Conservation (phyloP, 2,329 filamentous ascomycete genomes). For the Colletotrichum acutatum region DNA sequence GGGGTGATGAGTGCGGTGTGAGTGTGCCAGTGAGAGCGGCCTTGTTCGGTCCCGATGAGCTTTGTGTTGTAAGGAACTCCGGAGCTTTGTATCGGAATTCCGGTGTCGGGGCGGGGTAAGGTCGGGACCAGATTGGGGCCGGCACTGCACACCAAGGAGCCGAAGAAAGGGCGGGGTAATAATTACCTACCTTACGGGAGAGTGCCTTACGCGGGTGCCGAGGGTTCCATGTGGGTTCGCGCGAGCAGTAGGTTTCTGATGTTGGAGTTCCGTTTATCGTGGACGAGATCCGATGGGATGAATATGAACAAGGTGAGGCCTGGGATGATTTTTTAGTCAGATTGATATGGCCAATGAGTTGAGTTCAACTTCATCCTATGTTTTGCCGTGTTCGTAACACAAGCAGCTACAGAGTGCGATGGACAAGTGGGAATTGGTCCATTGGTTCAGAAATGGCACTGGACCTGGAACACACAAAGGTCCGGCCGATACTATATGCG, state of each 20-base stretch:
- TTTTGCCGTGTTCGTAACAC: background rate
- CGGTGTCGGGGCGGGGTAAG: conserved; percentile 2
- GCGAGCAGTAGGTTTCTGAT: background rate
- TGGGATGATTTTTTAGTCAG: background rate
- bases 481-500: too few species aligned
- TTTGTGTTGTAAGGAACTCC: background rate
- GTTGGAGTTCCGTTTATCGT: background rate
- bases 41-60: background rate
- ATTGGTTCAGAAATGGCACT: background rate
- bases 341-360: background rate
- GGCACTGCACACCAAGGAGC: background rate
- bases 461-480: background rate
- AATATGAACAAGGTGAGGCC: background rate
- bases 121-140: background rate
- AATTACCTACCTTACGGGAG: too few species aligned
- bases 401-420: background rate
- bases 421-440: background rate
- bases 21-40: too few species aligned
- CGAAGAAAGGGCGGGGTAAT: background rate
- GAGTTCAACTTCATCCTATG: background rate
- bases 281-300: too few species aligned
- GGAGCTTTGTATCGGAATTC: background rate
- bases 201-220: background rate
- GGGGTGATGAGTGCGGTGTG: background rate
- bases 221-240: background rate